These are phyloP conservation scores for Vitis rotundifolia DNA, from an alignment of 164 flowering plant species.

Conservation along the genomic window DNA sequence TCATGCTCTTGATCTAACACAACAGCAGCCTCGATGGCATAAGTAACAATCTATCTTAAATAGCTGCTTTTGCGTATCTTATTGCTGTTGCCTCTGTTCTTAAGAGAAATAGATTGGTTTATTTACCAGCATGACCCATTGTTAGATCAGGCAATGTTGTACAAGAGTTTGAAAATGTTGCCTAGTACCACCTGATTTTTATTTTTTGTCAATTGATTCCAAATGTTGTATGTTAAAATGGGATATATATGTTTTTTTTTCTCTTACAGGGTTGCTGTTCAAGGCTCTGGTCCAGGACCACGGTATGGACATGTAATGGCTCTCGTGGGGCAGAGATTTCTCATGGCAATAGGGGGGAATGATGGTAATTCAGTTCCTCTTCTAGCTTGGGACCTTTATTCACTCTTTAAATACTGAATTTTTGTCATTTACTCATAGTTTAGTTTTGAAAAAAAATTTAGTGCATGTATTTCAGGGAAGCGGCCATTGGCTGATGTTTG, in stretches of 20 bases:
- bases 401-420: not conserved
- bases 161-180: not conserved
- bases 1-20: slow-evolving; percentile 97
- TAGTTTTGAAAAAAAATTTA: not conserved
- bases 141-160: too few species aligned
- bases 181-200: not conserved
- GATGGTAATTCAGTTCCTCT: slow-evolving; percentile 59
- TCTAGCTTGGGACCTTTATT: not conserved
- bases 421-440: too few species aligned
- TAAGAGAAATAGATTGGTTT: too few species aligned
- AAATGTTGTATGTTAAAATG: slow-evolving; percentile 4
- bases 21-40: slow-evolving; percentile 98
- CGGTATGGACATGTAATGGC: slow-evolving; percentile 99
- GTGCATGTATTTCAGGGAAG: slow-evolving; percentile 57
- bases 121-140: too few species aligned
- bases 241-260: slow-evolving; percentile 11
- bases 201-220: not conserved
- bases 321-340: slow-evolving; percentile 96
- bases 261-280: slow-evolving; percentile 62
- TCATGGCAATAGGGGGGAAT: slow-evolving; percentile 98
- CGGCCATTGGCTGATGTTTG: slow-evolving; percentile 99
- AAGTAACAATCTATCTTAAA: slow-evolving; percentile 41
- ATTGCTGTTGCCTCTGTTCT: too few species aligned
- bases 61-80: too few species aligned
- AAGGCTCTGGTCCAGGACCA: slow-evolving; percentile 99